Evolutionary conservation across 805 yeast species (phyloP).

Genomic region (Candida loeiensis): DNA sequence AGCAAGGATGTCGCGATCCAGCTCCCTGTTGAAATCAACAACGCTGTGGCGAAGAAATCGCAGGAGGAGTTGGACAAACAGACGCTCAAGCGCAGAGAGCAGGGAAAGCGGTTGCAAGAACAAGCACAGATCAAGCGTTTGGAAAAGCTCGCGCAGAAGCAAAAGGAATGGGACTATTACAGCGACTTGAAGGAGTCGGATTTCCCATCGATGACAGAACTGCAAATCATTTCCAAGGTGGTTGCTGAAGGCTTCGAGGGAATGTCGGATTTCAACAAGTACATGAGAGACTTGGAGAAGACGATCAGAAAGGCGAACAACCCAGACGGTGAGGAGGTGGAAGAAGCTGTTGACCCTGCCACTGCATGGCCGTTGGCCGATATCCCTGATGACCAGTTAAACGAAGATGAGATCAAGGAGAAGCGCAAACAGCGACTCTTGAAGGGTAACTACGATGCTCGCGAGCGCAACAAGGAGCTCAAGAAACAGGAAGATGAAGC

Average conservation of each 20-base stretch:
- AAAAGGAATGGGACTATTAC: conserved; percentile 75
- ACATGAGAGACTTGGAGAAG: conserved; percentile 60
- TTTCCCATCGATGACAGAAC: conserved; percentile 47
- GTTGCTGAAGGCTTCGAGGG: conserved; percentile 77
- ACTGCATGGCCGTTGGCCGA: conserved; percentile 70
- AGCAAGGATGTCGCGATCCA: conserved; percentile 73
- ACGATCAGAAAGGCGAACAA: conserved; percentile 71
- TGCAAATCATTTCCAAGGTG: conserved; percentile 52
- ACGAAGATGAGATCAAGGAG: conserved; percentile 77
- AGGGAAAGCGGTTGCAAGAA: conserved; percentile 85
- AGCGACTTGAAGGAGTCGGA: conserved; percentile 49
- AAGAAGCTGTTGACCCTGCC: conserved; percentile 43
- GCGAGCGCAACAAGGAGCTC: conserved; percentile 76
- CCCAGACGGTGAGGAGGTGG: conserved; percentile 42
- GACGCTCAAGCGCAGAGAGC: conserved; percentile 77
- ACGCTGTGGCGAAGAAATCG: conserved; percentile 61
- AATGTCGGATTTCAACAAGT: conserved; percentile 65
- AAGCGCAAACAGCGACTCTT: conserved; percentile 79
- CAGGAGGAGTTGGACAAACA: conserved; percentile 78
- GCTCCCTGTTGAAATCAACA: conserved; percentile 67
- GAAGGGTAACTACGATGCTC: conserved; percentile 86
- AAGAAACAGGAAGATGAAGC: conserved; percentile 63
- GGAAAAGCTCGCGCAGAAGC: conserved; percentile 76
- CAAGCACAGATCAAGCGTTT: conserved; percentile 83
- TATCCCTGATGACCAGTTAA: conserved; percentile 77